phyloP scores from a whole-genome alignment of 169 alveolate genomes.

The Babesia gibsoni region DNA sequence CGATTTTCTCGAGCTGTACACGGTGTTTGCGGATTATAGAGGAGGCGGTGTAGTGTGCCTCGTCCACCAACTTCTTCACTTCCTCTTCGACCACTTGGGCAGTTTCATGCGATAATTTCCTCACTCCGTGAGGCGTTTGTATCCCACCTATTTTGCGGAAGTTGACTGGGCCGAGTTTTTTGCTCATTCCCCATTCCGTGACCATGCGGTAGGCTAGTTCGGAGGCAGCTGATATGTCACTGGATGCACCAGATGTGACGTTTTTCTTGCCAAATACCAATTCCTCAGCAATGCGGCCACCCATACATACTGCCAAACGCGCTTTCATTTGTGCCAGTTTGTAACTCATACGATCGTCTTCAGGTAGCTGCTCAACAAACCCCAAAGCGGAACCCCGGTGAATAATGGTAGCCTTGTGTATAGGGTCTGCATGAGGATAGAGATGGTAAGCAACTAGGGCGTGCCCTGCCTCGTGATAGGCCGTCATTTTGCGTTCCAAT shows the following conservation, averaged over 20 bases:
- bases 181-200: constrained; percentile 90
- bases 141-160: constrained; percentile 65
- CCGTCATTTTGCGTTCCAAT: constrained; percentile 85
- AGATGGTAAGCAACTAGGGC: constrained; percentile 85
- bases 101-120: constrained; percentile 70
- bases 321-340: constrained; percentile 87
- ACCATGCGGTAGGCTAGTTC: constrained; percentile 86
- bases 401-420: constrained; percentile 93
- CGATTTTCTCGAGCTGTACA: constrained; percentile 70
- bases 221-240: constrained; percentile 88
- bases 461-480: constrained; percentile 90
- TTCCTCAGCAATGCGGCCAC: constrained; percentile 94
- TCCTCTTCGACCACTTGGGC: constrained; percentile 69
- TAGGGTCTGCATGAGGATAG: constrained; percentile 88
- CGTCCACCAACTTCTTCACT: constrained; percentile 73
- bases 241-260: constrained; percentile 90
- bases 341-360: constrained; percentile 81
- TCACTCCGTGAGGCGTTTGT: constrained; percentile 55
- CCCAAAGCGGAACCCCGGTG: constrained; percentile 93
- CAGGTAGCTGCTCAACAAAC: constrained; percentile 80
- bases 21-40: constrained; percentile 75
- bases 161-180: constrained; percentile 79
- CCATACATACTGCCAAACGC: constrained; percentile 92
- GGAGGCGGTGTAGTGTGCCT: constrained; percentile 79
- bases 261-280: constrained; percentile 86